These are phyloP conservation scores for Lactuca sativa DNA, from an alignment of 129 eudicot genomes.

Conservation along the genomic window DNA sequence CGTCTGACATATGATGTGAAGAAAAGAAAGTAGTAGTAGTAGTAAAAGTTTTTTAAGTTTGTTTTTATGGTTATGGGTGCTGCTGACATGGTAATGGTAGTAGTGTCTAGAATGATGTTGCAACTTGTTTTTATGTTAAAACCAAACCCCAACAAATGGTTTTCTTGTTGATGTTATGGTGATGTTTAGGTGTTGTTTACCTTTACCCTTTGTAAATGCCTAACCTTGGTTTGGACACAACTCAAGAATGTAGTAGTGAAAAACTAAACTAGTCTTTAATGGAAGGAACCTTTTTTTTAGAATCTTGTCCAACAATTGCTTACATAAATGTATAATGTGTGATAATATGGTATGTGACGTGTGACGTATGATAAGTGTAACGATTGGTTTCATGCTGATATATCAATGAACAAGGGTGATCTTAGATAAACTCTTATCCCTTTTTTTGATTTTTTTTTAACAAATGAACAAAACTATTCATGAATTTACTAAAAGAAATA, in stretches of 20 bases:
- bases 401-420: too few relatives aligned
- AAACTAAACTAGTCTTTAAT: slow-evolving; percentile 19
- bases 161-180: neutral
- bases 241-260: slow-evolving; percentile 23
- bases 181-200: slow-evolving; percentile 26
- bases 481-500: too few relatives aligned
- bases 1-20: slow-evolving; percentile 34
- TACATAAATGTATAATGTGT: neutral
- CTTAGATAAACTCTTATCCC: too few relatives aligned
- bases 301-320: slow-evolving; percentile 14
- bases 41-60: neutral
- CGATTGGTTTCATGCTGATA: too few relatives aligned
- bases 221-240: slow-evolving; percentile 28
- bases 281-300: slow-evolving; percentile 14
- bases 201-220: slow-evolving; percentile 35
- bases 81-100: slow-evolving; percentile 32
- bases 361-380: too few relatives aligned
- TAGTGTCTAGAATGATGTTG: slow-evolving; percentile 32
- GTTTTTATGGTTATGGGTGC: slow-evolving; percentile 12
- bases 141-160: too few relatives aligned
- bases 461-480: too few relatives aligned
- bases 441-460: too few relatives aligned
- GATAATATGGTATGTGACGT: too few relatives aligned
- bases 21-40: slow-evolving; percentile 29
- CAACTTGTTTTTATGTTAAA: slow-evolving; percentile 24